Percentiles rank a stretch among this genome's conserved stretches.
These are phyloP conservation scores for Starmerella potacharoeniae DNA, from an alignment of 805 yeast genomes.

Conservation along the genomic window DNA sequence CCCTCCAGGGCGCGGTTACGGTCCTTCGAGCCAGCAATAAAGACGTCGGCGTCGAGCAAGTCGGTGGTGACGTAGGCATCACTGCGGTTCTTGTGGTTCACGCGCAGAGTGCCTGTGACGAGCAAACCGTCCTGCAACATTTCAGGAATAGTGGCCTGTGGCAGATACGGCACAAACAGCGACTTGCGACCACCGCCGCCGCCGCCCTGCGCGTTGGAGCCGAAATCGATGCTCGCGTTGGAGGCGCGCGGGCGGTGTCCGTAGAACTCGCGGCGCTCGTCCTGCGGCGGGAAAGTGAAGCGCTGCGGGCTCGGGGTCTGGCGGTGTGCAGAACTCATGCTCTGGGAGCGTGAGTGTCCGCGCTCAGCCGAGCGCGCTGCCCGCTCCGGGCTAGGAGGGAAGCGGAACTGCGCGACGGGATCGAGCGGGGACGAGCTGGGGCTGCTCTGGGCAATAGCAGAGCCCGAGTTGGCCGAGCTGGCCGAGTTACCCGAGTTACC, in stretches of 20 bases:
- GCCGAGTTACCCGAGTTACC: background rate
- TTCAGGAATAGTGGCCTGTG: conserved; percentile 85
- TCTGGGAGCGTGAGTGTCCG: conserved; percentile 17
- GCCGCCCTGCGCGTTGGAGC: background rate
- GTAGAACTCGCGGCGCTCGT: background rate
- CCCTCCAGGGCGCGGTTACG: conserved; percentile 96
- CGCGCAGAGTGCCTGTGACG: conserved; percentile 86
- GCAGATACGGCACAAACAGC: conserved; percentile 88
- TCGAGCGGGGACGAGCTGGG: background rate
- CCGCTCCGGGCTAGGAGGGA: conserved; percentile 36
- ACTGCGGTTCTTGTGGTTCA: conserved; percentile 89
- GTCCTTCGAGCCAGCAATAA: conserved; percentile 96
- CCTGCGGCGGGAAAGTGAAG: conserved; percentile 19
- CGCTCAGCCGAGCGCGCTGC: background rate
- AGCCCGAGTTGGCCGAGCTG: background rate
- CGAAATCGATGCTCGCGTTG: conserved; percentile 15
- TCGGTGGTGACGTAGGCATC: conserved; percentile 98
- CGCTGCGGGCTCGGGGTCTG: conserved; percentile 21
- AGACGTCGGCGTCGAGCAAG: conserved; percentile 88
- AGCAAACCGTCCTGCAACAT: conserved; percentile 79
- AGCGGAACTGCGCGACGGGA: conserved; percentile 37
- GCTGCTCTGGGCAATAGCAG: background rate
- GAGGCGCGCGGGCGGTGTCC: conserved; percentile 17
- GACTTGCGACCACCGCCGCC: conserved; percentile 35
- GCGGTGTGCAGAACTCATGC: conserved; percentile 16